Evolutionary conservation across 495 filamentous ascomycete species (phyloP), one percentile per base, ranked within the genome.

Genomic region (Aspergillus olivimuriae): DNA sequence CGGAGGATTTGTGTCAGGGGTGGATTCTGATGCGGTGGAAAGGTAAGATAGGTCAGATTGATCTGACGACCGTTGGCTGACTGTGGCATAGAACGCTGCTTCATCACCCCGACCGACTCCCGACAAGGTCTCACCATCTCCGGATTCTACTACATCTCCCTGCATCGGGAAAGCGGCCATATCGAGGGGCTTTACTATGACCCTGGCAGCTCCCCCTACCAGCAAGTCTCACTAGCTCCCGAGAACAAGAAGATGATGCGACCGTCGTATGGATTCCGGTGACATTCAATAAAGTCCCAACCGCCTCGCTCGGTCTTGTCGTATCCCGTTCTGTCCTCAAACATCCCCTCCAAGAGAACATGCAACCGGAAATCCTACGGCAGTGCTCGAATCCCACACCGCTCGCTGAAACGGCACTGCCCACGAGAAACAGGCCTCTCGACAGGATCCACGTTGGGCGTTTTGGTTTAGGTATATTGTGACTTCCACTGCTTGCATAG

Each of bases 1-100:
- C 66, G 20, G 65, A 71, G 33, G 60, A 74, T 53, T 47, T 83
- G 48, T 68, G 58, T 31, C 63, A 73, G 50, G 67, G 80, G 12
- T 87, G 80, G 78, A 75, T 88, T 34, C 62, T 88, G 48, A 87
- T 88, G 83, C 69, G 84, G 44, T 87, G 84, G 84, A 88, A 88
- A 64, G 83, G 78, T 79, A 51, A 46, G 70, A 61, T 45, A 6
- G 23, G 3, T 41, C 26, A 12, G 28, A n/a, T 10, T 17, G 20
- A 23, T 6, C 23, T 15, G 8, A 16, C 2, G 30, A 30, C 4
- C 15, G 17, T 11, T 22, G 39, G 26, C 53, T 58, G 20, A 56
- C 32, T 19, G 5, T 16, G 16, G 26, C 24, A 17, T 35, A 81
- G 78, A 87, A 61, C 80, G 81, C 53, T 85, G 83, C 53, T 87